A percentile compares a stretch with the other conserved stretches of the same genome.
phyloP scores from a whole-genome alignment of 371 early-diverging fungal species.

The Choanephora cucurbitarum region DNA sequence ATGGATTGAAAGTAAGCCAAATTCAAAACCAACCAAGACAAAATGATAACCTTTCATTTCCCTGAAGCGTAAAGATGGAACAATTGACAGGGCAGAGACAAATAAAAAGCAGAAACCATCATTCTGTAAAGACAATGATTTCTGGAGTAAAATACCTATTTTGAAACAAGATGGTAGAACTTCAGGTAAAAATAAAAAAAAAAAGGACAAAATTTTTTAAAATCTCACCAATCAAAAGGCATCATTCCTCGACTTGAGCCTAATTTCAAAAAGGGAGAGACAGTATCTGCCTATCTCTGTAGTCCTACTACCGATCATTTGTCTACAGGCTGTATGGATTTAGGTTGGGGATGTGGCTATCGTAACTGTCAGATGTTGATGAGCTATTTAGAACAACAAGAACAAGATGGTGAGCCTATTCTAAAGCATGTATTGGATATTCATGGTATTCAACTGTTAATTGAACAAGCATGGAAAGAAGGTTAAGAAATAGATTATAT shows the following conservation, averaged over 20 bases:
- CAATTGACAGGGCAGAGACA: conserved; percentile 2
- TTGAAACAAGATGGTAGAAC: conserved; percentile 35
- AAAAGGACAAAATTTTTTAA: background rate
- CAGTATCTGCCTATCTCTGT: conserved; percentile 41
- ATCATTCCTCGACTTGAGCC: conserved; percentile 47
- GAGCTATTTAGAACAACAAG: conserved; percentile 50
- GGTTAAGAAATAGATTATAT: conserved; percentile 24
- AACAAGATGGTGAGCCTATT: conserved; percentile 29
- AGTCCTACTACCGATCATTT: conserved; percentile 50
- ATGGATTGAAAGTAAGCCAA: background rate
- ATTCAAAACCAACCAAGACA: too few species aligned
- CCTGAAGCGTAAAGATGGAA: background rate
- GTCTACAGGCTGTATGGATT: conserved; percentile 50
- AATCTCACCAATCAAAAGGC: conserved; percentile 24
- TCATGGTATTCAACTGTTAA: conserved; percentile 54
- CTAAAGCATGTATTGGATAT: conserved; percentile 52
- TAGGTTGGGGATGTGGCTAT: conserved; percentile 83
- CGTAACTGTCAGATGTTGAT: conserved; percentile 75
- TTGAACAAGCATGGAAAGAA: conserved; percentile 73
- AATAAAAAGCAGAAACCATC: conserved; percentile 7
- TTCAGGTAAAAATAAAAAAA: conserved; percentile 28
- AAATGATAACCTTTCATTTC: too few species aligned
- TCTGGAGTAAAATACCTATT: conserved; percentile 33
- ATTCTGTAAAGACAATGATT: conserved; percentile 29
- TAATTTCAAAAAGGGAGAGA: conserved; percentile 37